Percentiles rank a stretch among this genome's conserved stretches.
These are phyloP conservation scores for Chytridiales sp. DNA, from an alignment of 371 early-diverging fungal genomes.

Conservation along the genomic window DNA sequence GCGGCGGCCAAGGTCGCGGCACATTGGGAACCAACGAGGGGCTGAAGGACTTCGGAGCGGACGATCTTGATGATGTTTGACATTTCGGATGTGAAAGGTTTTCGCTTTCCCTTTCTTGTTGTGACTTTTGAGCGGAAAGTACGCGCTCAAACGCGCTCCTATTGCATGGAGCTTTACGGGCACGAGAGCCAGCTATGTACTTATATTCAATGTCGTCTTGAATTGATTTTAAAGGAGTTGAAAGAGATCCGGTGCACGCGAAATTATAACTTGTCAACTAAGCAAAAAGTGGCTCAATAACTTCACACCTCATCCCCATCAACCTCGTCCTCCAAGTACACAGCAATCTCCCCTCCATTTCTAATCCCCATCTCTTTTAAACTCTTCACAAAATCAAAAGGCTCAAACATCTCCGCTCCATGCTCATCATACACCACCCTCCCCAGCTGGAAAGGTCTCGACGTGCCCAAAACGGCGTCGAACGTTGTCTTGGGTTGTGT, in stretches of 20 bases:
- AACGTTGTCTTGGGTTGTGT: not conserved
- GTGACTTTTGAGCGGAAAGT: not conserved
- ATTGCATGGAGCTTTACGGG: no score
- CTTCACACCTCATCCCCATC: no score
- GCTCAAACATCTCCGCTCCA: slow-evolving; percentile 24
- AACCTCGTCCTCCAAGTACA: no score
- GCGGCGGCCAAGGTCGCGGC: slow-evolving; percentile 21
- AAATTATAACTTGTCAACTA: no score
- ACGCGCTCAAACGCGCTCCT: no score
- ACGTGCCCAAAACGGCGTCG: slow-evolving; percentile 20
- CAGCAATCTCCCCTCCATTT: slow-evolving; percentile 9
- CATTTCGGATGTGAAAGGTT: no score
- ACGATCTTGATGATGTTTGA: not conserved
- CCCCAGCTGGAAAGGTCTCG: slow-evolving; percentile 25
- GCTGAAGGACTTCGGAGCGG: slow-evolving; percentile 12
- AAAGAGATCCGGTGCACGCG: no score
- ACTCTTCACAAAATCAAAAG: slow-evolving; percentile 31
- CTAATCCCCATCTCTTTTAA: slow-evolving; percentile 34
- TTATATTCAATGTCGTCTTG: no score
- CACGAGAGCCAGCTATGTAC: no score
- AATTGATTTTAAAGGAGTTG: no score
- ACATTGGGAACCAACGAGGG: slow-evolving; percentile 35
- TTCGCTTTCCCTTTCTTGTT: not conserved
- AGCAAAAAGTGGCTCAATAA: no score
- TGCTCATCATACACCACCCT: not conserved